Evolutionary conservation across 169 alveolate genomes (phyloP), one percentile per base, ranked within the genome.

Genomic region (Eimeria mitis): DNA sequence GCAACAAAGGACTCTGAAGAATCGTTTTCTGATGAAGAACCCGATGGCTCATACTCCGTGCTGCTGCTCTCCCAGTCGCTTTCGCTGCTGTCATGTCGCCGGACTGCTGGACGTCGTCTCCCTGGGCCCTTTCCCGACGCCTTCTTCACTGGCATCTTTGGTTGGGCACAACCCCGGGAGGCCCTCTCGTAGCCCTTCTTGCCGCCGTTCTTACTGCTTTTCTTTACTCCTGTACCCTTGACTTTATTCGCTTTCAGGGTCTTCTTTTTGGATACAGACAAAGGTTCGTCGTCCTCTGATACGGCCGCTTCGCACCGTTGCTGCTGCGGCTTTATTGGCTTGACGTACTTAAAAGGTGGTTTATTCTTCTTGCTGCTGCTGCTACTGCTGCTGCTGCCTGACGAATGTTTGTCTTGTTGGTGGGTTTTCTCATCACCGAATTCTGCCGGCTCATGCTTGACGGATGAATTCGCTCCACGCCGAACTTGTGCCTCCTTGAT

Each of bases 51-150:
- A 59, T 83, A 83, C 23, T 54, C 90, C 34, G 90, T 83, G 76
- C 90, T 83, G 90, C 90, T 59, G 76, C 90, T 56, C 56, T 56
- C 76, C 90, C 90, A 83, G 19, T 83, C 90, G 75, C 90, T 83
- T 52, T 54, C 90, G 56, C 90, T 59, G 75, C 76, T 83, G 76
- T 40, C 52, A 21, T 19, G 40, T 8, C 52, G 54, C 37, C 56
- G 56, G 37, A 11, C 40, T 52, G 90, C 40, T 49, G 76, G 75
- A 3, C 40, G 8, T 31, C 68, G 76, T 34, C 54, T 54, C 76
- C 75, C 37, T 34, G 90, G 16, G 52, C 54, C 40, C 56, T 31
- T 83, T 37, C 76, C 42, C 63, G 25, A 21, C 52, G 14, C 56
- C 52, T 31, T 56, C 56, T 83, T 83, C 1, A 19, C 59, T 1